Conservation (phyloP, 2,329 filamentous ascomycete genomes). For the Aspergillus ustus region DNA sequence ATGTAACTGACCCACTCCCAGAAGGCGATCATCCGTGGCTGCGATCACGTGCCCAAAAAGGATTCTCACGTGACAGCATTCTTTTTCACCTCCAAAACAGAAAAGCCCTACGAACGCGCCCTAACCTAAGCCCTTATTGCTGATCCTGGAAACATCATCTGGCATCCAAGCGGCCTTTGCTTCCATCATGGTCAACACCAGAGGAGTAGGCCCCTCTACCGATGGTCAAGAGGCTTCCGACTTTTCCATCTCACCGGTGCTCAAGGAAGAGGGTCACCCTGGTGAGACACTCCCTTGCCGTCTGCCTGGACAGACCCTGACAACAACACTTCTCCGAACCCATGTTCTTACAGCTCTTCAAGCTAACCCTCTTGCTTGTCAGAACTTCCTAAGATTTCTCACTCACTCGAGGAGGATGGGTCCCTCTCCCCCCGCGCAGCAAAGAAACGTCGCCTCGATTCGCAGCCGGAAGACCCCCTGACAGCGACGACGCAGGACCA, state of each 20-base stretch:
- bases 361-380: slow-evolving; percentile 12
- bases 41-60: neutral
- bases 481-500: slow-evolving; percentile 23
- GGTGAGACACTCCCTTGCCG: slow-evolving; percentile 35
- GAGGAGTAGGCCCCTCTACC: slow-evolving; percentile 32
- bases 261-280: slow-evolving; percentile 34
- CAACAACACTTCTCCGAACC: slow-evolving; percentile 1
- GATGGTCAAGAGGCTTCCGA: slow-evolving; percentile 35
- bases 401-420: slow-evolving; percentile 41
- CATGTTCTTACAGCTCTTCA: neutral
- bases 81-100: slow-evolving; percentile 11
- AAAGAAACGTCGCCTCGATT: slow-evolving; percentile 47
- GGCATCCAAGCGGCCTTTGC: slow-evolving; percentile 26
- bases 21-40: no score
- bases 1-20: no score
- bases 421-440: slow-evolving; percentile 39
- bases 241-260: slow-evolving; percentile 34
- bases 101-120: slow-evolving; percentile 51
- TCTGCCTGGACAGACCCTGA: neutral
- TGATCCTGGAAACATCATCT: slow-evolving; percentile 47
- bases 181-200: slow-evolving; percentile 40
- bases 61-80: slow-evolving; percentile 1
- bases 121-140: slow-evolving; percentile 56
- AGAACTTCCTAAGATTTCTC: slow-evolving; percentile 37
- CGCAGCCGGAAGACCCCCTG: slow-evolving; percentile 31